Evolutionary conservation across 164 flowering plant genomes (phyloP), one percentile per base, ranked within the genome.

Genomic region (Stephania japonica): DNA sequence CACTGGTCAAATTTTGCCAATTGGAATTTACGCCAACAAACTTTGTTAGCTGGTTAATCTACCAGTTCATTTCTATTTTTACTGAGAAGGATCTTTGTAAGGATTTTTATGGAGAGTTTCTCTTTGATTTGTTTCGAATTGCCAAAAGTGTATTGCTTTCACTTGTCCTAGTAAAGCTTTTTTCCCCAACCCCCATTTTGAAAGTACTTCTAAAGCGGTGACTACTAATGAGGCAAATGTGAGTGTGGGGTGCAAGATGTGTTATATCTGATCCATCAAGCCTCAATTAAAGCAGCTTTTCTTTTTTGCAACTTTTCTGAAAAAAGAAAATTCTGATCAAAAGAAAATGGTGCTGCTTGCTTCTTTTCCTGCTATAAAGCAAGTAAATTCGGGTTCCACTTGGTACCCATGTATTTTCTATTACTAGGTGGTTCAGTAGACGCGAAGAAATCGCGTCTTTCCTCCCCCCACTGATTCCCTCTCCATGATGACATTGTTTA

Each of bases 271-370:
- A n/a, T 62, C 25, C 32, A 62, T 42, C 38, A 42, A 50, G 64
- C 63, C 27, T 70, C 43, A 16, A 49, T 16, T 70, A 53, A 53
- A 70, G 72, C 27, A 23, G 27, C 72, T 70, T 70, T 26, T 42
- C 59, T 27, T 50, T 50, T 50, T 1, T 43, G 16, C 9, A 3
- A 12, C 56, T 24, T 68, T 68, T 68, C 27, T 43, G 53, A n/a
- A 68, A n/a, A 68, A 68, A 11, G 12, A 12, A 67, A 67, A 68
- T 49, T 70, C 27, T 70, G 43, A 26, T 27, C 43, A 25, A 70
- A 70, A 53, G 72, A 16, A 26, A 19, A 26, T 43, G 14, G 24
- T 42, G 5, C 18, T 23, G 21, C 53, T 42, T 68, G 42, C 69
- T 38, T 19, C 21, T 67, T 67, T 69, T 50, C 32, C 64, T 26